Evolutionary conservation across 225 moss, liverwort and hornwort species (phyloP), one percentile per base, ranked within the genome.

Genomic region (Polytrichum commune): DNA sequence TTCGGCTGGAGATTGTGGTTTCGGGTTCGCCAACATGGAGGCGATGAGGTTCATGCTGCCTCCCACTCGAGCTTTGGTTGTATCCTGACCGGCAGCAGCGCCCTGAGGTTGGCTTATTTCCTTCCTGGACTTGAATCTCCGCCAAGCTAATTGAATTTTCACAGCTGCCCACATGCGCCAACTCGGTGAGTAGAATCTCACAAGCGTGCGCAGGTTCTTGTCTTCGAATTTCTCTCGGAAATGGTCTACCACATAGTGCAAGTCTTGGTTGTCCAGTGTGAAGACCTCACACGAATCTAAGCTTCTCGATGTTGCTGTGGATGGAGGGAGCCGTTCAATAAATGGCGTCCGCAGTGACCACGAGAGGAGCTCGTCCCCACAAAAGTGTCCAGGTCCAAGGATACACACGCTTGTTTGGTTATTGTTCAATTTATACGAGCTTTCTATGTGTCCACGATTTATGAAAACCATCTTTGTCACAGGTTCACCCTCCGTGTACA

Each of bases 201-300:
- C 33, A 26, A 53, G 22, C 8, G 73, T 66, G 63, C 76, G 80
- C 72, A 85, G 80, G 27, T 78, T 81, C 53, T 82, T 76, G 30
- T 79, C 78, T 28, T 85, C 89, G 63, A 89, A 89, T 54, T 83
- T 85, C 33, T 77, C 65, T 1, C 89, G 69, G 60, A 83, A 89
- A 55, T 85, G 85, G 32, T 89, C 82, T 22, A 82, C 79, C 6
- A 89, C 76, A 35, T 82, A 89, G 55, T 80, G 80, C 22, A 89
- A 66, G 57, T 89, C 85, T 61, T 65, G 67, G 85, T 72, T 25
- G 82, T 82, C 29, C 46, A 89, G 54, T 23, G 76, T 71, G 65
- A 83, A 89, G 0, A 89, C 89, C 74, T 89, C 85, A 20, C 80
- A 73, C 13, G 82, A 73, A 19, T 85, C 85, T 55, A 85, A 35